Evolutionary conservation across 495 filamentous ascomycete species (phyloP).

Genomic region (Penicillium coprophilum): DNA sequence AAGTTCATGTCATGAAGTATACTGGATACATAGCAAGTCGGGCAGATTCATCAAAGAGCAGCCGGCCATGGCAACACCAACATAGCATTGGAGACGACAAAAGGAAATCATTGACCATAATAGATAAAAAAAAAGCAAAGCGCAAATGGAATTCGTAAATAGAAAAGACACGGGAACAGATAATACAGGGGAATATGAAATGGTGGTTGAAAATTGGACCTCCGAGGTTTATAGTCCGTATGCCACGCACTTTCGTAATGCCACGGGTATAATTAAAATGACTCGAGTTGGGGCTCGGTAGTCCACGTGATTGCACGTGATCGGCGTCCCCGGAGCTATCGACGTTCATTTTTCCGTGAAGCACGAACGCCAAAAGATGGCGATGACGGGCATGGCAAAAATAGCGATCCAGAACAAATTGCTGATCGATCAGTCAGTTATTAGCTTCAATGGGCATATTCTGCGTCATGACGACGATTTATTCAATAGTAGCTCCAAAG

Average conservation of each 20-base stretch:
- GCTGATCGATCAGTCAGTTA: slow-evolving; percentile 37
- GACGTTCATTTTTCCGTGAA: slow-evolving; percentile 1
- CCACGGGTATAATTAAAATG: not conserved
- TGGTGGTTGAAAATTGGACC: slow-evolving; percentile 2
- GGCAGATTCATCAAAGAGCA: slow-evolving; percentile 8
- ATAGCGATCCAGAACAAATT: slow-evolving; percentile 35
- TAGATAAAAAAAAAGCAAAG: slow-evolving; percentile 7
- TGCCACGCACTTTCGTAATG: not conserved
- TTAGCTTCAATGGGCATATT: not conserved
- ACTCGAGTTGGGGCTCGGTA: not conserved
- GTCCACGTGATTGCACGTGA: not conserved
- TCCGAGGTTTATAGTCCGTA: not conserved
- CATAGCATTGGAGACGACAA: slow-evolving; percentile 22
- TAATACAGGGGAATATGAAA: slow-evolving; percentile 46
- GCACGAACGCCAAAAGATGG: slow-evolving; percentile 35
- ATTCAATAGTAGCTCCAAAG: slow-evolving; percentile 17
- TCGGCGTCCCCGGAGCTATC: not conserved
- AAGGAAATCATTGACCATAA: slow-evolving; percentile 30
- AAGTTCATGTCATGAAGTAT: slow-evolving; percentile 21
- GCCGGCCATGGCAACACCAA: slow-evolving; percentile 15
- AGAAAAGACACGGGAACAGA: slow-evolving; percentile 16
- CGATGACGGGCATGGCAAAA: slow-evolving; percentile 32
- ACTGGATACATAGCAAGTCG: slow-evolving; percentile 13
- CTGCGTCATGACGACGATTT: not conserved
- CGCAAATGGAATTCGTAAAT: slow-evolving; percentile 30